Percentiles rank a stretch among this genome's conserved stretches.
These are phyloP conservation scores for Macrolepiota fuliginosa DNA, from an alignment of 768 basidiomycete genomes.

Conservation along the genomic window DNA sequence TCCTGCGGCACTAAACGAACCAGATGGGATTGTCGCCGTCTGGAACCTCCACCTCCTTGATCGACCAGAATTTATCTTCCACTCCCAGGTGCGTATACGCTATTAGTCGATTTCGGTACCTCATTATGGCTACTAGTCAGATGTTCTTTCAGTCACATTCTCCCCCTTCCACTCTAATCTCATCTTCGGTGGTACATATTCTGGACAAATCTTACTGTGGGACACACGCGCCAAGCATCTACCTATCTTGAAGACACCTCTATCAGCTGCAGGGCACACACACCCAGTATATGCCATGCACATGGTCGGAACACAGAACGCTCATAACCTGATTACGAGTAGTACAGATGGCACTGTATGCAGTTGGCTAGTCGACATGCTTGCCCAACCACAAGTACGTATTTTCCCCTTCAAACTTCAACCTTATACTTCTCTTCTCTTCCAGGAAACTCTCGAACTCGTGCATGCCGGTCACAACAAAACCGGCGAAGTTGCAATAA, in stretches of 20 bases:
- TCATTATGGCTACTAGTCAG: constrained; percentile 58
- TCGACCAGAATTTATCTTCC: constrained; percentile 96
- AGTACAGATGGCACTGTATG: constrained; percentile 98
- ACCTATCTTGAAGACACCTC: constrained; percentile 93
- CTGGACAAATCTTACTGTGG: constrained; percentile 97
- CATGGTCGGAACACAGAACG: constrained; percentile 98
- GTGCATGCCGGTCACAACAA: constrained; percentile 90
- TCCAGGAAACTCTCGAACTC: constrained; percentile 90
- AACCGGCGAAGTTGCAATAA: constrained; percentile 95
- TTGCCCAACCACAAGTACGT: constrained; percentile 90
- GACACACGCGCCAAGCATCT: constrained; percentile 96
- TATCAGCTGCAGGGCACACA: constrained; percentile 95
- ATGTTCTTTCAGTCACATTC: constrained; percentile 94
- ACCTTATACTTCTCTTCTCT: background rate
- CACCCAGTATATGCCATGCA: constrained; percentile 99
- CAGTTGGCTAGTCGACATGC: constrained; percentile 98
- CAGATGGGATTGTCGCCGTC: constrained; percentile 94
- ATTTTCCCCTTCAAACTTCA: background rate
- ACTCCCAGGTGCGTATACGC: constrained; percentile 79
- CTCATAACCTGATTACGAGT: constrained; percentile 94
- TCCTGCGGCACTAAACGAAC: constrained; percentile 88
- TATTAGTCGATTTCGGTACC: background rate
- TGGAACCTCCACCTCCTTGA: constrained; percentile 97
- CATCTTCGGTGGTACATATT: constrained; percentile 98
- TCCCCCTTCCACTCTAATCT: constrained; percentile 98